Evolutionary conservation across 140 eudicot genomes (phyloP), one percentile per base, ranked within the genome.

Genomic region (Cichorium intybus): DNA sequence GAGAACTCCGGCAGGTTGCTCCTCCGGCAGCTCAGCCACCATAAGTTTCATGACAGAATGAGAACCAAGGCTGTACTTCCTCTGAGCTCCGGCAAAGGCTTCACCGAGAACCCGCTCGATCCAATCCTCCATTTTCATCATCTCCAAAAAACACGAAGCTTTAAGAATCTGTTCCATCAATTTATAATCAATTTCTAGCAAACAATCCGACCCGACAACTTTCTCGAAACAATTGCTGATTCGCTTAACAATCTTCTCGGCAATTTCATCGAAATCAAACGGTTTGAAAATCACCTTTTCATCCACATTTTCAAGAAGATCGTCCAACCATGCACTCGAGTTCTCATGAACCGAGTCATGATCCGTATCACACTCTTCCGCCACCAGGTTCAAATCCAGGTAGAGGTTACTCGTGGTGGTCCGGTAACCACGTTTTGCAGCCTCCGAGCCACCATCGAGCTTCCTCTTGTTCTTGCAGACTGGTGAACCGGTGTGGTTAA

Each of bases 381-480:
- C 88, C 2, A 95, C 94, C 27, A 85, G 79, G 65, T 93, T 93
- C 72, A 93, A 60, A 70, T 93, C 99, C 27, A 93, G 77, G 64
- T 37, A 67, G 6, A 75, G 70, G 35, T 61, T 74, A 10, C 23
- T 51, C 37, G 51, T 52, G 3, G 84, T 75, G 24, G 73, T 70
- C 70, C 60, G 70, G 79, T 73, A 70, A 26, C 82, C 80, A 37
- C 90, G 84, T 34, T 83, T 77, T 7, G 62, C 58, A 7, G 57
- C 56, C 33, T 82, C 88, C 27, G 23, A 47, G 58, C 60, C 46
- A 8, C 72, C 79, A 31, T 63, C 59, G 5, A 75, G 70, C 85
- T 88, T 93, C 70, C 97, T 79, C 55, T 93, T 93, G 76, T 80
- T 93, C 73, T 81, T 28, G 60, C 59, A 71, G 23, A 54, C 20